Percentiles rank a stretch among this genome's conserved stretches.
These are phyloP conservation scores for Aspergillus uvarum DNA, from an alignment of 2,329 filamentous ascomycete species.

Conservation along the genomic window DNA sequence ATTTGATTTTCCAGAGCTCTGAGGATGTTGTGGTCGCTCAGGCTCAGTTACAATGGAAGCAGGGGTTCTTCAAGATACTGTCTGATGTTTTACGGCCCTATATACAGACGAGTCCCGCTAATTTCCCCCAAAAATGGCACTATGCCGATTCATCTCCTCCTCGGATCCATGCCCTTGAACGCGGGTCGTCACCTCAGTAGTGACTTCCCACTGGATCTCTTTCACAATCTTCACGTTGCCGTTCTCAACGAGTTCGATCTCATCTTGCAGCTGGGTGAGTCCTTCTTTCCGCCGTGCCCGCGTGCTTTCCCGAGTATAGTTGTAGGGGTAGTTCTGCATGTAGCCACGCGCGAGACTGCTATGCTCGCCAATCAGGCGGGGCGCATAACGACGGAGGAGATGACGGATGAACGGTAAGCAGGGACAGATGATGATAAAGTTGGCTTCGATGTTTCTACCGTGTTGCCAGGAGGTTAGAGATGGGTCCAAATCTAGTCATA, in stretches of 20 bases:
- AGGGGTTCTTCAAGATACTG: neutral
- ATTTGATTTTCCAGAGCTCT: too few relatives aligned
- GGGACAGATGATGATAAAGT: conserved; percentile 27
- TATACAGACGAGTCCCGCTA: neutral
- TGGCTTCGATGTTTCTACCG: conserved; percentile 26
- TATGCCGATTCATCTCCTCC: neutral
- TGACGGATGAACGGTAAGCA: conserved; percentile 27
- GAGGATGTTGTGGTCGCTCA: too few relatives aligned
- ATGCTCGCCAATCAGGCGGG: conserved; percentile 20
- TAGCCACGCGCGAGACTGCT: conserved; percentile 15
- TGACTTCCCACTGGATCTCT: conserved; percentile 21
- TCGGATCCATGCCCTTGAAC: neutral
- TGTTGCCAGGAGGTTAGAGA: neutral
- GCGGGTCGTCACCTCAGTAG: conserved; percentile 12
- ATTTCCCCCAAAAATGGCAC: neutral
- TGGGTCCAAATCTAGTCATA: neutral
- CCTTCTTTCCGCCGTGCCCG: conserved; percentile 16
- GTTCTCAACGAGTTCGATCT: conserved; percentile 21
- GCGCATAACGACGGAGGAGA: conserved; percentile 23
- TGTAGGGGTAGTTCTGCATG: conserved; percentile 5
- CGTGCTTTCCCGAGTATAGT: conserved; percentile 4
- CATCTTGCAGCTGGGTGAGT: conserved; percentile 13
- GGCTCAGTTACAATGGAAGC: too few relatives aligned
- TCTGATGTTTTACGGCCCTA: neutral
- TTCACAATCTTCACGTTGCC: conserved; percentile 19